Conservation (phyloP, 2,329 filamentous ascomycete species). For the Apiospora malaysiana region DNA sequence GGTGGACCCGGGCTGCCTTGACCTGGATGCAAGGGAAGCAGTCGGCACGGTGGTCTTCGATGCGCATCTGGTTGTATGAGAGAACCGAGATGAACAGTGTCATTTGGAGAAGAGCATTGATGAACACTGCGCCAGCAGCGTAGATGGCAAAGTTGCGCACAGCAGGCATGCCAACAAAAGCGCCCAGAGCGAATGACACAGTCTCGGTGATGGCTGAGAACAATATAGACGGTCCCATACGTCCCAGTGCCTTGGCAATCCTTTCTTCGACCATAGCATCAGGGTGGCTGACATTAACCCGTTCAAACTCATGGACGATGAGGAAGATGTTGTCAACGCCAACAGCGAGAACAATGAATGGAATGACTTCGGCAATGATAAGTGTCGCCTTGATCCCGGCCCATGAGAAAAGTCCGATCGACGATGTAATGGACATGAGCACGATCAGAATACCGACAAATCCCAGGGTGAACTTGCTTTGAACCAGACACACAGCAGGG, state of each 20-base stretch:
- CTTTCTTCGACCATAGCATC: constrained; percentile 87
- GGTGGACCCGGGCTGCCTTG: constrained; percentile 72
- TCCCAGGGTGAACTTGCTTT: constrained; percentile 97
- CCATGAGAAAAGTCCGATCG: constrained; percentile 93
- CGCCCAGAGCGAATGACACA: constrained; percentile 87
- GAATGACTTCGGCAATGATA: constrained; percentile 98
- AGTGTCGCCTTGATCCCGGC: constrained; percentile 91
- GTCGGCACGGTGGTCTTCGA: constrained; percentile 87
- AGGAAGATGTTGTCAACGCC: constrained; percentile 99
- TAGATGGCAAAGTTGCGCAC: constrained; percentile 98
- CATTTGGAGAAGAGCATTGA: constrained; percentile 95
- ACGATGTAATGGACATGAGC: constrained; percentile 94
- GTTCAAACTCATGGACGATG: constrained; percentile 97
- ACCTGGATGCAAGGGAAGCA: constrained; percentile 90
- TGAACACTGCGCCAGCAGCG: constrained; percentile 92
- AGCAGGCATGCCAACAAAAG: constrained; percentile 96
- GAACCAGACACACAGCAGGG: constrained; percentile 83
- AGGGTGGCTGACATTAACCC: constrained; percentile 89
- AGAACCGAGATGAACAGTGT: constrained; percentile 97
- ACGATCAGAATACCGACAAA: constrained; percentile 94
- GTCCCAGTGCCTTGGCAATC: constrained; percentile 85
- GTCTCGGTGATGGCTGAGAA: constrained; percentile 96
- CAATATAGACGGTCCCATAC: constrained; percentile 96
- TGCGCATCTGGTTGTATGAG: constrained; percentile 86
- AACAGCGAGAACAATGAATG: constrained; percentile 93